phyloP scores from a whole-genome alignment of 208 protist species.

The Leishmania braziliensis region DNA sequence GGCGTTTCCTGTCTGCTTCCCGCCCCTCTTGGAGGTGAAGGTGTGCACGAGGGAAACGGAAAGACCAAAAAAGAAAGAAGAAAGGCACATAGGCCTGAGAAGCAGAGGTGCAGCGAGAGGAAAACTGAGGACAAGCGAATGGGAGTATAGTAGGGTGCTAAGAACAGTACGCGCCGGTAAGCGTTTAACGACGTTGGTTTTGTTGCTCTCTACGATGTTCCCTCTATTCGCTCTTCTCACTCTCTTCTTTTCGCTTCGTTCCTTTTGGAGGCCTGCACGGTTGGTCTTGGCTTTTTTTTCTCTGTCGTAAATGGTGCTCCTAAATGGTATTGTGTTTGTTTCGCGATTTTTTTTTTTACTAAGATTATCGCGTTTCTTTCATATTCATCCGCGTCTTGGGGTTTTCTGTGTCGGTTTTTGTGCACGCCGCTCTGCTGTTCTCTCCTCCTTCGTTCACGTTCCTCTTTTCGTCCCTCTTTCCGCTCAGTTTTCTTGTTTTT shows the following conservation, averaged over 20 bases:
- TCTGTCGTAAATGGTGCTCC: not conserved
- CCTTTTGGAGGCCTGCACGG: not conserved
- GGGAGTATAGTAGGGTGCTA: not conserved
- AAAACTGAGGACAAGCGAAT: not conserved
- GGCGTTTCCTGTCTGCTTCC: not conserved
- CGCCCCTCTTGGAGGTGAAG: not conserved
- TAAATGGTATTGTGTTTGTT: not conserved
- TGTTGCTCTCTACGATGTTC: not conserved
- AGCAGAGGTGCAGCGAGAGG: not conserved
- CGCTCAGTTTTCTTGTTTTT: not conserved
- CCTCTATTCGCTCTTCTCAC: not conserved
- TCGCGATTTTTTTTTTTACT: not conserved
- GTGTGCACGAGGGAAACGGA: not conserved
- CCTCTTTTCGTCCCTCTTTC: not conserved
- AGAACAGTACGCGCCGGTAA: not conserved
- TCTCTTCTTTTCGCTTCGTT: not conserved
- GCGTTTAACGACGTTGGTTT: not conserved
- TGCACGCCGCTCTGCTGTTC: not conserved
- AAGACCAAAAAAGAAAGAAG: not conserved
- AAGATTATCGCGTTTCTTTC: not conserved
- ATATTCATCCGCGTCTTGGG: not conserved
- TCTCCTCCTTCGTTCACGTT: slow-evolving; percentile 4
- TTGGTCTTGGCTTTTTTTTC: not conserved
- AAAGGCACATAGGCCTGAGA: not conserved
- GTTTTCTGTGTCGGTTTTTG: not conserved